phyloP scores from a whole-genome alignment of 768 basidiomycete genomes.

The Suillus occidentalis region DNA sequence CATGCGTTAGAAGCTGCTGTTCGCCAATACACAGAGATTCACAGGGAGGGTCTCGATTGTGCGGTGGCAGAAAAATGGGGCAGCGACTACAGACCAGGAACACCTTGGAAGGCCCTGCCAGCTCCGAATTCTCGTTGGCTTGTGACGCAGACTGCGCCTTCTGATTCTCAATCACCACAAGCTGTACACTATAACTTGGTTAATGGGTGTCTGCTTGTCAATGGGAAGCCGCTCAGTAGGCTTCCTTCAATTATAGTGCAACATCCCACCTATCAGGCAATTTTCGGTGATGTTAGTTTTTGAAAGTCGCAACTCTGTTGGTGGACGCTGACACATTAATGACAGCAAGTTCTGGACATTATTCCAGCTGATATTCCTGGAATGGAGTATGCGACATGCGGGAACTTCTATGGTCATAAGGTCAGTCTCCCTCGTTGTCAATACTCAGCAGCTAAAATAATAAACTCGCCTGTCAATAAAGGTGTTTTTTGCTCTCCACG shows the following conservation, averaged over 20 bases:
- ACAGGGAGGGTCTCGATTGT: conserved; percentile 17
- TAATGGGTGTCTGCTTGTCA: conserved; percentile 27
- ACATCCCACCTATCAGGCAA: conserved; percentile 20
- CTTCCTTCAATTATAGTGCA: conserved; percentile 20
- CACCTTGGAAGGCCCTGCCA: conserved; percentile 19
- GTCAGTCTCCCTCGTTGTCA: conserved; percentile 12
- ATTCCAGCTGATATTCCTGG: conserved; percentile 26
- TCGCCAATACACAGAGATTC: background rate
- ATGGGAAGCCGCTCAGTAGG: conserved; percentile 25
- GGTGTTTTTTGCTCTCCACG: conserved; percentile 25
- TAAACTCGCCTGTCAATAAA: conserved; percentile 1
- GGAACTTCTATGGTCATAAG: conserved; percentile 15
- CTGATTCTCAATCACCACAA: conserved; percentile 17
- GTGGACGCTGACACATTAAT: conserved; percentile 5
- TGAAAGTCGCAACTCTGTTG: background rate
- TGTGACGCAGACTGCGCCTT: conserved; percentile 17
- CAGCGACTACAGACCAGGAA: conserved; percentile 20
- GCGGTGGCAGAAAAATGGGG: conserved; percentile 24
- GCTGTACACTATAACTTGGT: conserved; percentile 23
- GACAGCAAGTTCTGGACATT: conserved; percentile 24
- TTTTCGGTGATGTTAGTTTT: conserved; percentile 24
- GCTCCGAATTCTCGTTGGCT: conserved; percentile 25
- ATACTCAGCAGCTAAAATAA: background rate
- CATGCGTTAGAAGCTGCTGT: conserved; percentile 20
- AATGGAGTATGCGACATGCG: conserved; percentile 27